phyloP scores from a whole-genome alignment of 2,329 filamentous ascomycete genomes.

The Hypocrella siamensis region DNA sequence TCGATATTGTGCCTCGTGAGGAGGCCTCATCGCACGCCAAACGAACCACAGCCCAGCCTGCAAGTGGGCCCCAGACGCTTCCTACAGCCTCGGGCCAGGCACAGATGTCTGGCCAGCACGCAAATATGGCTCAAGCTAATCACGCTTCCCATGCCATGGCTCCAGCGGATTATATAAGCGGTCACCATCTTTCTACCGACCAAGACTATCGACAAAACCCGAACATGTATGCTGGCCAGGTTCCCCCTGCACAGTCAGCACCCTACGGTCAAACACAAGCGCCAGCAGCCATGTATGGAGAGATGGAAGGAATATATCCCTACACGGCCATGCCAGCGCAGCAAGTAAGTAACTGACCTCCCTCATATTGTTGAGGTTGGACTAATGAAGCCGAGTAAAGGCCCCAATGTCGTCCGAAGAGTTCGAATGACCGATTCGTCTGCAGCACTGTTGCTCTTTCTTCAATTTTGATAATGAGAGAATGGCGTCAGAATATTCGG shows the following conservation, averaged over 20 bases:
- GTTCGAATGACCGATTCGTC: conserved; percentile 19
- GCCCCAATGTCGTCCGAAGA: conserved; percentile 29
- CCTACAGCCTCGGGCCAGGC: conserved; percentile 32
- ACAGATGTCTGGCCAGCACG: conserved; percentile 36
- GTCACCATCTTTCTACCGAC: conserved; percentile 49
- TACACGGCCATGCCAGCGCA: conserved; percentile 71
- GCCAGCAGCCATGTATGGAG: conserved; percentile 53
- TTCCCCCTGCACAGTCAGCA: conserved; percentile 54
- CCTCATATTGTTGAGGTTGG: not conserved
- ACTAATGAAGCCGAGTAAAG: conserved; percentile 9
- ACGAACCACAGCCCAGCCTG: conserved; percentile 42
- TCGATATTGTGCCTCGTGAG: conserved; percentile 94
- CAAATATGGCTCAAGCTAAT: conserved; percentile 35
- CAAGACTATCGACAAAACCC: conserved; percentile 68
- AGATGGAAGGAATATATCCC: conserved; percentile 72
- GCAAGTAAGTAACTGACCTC: conserved; percentile 45
- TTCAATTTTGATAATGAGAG: too few relatives aligned
- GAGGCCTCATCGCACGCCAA: conserved; percentile 80
- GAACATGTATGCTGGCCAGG: conserved; percentile 68
- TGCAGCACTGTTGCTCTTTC: not conserved
- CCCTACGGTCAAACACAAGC: conserved; percentile 66
- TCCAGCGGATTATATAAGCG: conserved; percentile 45
- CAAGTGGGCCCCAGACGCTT: conserved; percentile 23
- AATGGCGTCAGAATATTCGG: too few relatives aligned
- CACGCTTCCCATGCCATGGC: conserved; percentile 42